phyloP scores from a whole-genome alignment of 768 basidiomycete species.

The Tricholoma terreum region DNA sequence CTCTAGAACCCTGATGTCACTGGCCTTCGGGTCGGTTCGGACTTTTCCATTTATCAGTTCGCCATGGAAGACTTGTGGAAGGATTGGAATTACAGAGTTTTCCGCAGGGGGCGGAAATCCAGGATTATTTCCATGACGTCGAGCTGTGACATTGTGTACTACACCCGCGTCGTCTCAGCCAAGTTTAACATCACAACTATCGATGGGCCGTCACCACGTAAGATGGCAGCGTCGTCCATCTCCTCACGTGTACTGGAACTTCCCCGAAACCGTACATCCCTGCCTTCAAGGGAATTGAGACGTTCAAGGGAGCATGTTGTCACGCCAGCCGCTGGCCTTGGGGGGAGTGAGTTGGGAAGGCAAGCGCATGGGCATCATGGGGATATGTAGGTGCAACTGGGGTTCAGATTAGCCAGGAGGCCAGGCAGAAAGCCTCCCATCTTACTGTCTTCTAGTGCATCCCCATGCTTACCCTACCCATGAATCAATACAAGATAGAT shows the following conservation, averaged over 20 bases:
- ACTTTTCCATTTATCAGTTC: conserved; percentile 12
- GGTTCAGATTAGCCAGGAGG: conserved; percentile 15
- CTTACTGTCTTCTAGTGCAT: conserved; percentile 17
- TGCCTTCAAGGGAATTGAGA: conserved; percentile 8
- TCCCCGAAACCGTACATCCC: conserved; percentile 11
- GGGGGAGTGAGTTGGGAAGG: conserved; percentile 7
- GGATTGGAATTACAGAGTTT: conserved; percentile 12
- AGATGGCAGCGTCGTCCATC: conserved; percentile 5
- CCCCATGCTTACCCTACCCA: conserved; percentile 7
- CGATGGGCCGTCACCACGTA: conserved; percentile 13
- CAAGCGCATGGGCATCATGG: conserved; percentile 18
- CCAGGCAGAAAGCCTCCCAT: conserved; percentile 1
- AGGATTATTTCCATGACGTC: conserved; percentile 12
- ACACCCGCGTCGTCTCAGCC: conserved; percentile 13
- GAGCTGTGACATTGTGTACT: conserved; percentile 14
- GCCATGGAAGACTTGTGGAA: conserved; percentile 14
- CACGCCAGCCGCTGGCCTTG: conserved; percentile 16
- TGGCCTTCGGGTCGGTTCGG: conserved; percentile 14
- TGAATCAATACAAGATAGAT: conserved; percentile 4
- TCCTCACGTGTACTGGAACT: conserved; percentile 13
- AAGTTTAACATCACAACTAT: conserved; percentile 3
- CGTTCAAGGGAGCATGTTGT: conserved; percentile 11
- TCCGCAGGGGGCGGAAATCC: conserved; percentile 7
- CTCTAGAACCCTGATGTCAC: too few relatives aligned
- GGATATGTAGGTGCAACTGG: conserved; percentile 17